Evolutionary conservation across 202 grass and related monocot species (phyloP), one percentile per base, ranked within the genome.

Genomic region (Brachypodium distachyon): DNA sequence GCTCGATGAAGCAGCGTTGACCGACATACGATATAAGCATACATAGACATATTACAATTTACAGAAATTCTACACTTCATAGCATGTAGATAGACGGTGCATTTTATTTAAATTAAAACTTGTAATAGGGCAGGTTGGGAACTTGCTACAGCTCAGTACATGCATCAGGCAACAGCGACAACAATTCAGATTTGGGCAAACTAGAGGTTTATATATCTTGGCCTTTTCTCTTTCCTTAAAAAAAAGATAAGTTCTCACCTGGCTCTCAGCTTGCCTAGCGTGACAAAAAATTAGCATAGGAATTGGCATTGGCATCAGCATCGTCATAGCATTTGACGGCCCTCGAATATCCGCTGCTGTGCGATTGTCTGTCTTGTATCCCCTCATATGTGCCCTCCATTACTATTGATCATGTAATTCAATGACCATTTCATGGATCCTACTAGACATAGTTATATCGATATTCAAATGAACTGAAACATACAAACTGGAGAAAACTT

Each of bases 161-260:
- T 43, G 67, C 36, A 3, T 43, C 62, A 67, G 62, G 76, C 62
- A 67, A 78, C 48, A 78, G 36, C 48, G 26, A 68, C 61, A 6
- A 36, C 33, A 54, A 25, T n/a, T 6, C 33, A 44, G 0, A 67
- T 56, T 7, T 4, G 12, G 49, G 18, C 7, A 52, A 67, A 79
- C 76, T 79, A 79, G 49, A 16, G 44, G 49, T 44, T 12, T 56
- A 11, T 40, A 8, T 66, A 66, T 29, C 32, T 65, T 77, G 31
- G 32, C 33, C 5, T 26, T 36, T 62, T 77, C 42, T 62, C n/a
- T 37, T 25, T n/a, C 40, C 12, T 49, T 49, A 2, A 0, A 77
- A 62, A 68, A 47, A 4, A 2, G 2, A 64, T 18, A 72, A 55
- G 32, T 21, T 55, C 43, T 77, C 29, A 48, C 57, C 41, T 62